Evolutionary conservation across 1,139 yeast species (phyloP).

Genomic region (Geotrichum europaeum): DNA sequence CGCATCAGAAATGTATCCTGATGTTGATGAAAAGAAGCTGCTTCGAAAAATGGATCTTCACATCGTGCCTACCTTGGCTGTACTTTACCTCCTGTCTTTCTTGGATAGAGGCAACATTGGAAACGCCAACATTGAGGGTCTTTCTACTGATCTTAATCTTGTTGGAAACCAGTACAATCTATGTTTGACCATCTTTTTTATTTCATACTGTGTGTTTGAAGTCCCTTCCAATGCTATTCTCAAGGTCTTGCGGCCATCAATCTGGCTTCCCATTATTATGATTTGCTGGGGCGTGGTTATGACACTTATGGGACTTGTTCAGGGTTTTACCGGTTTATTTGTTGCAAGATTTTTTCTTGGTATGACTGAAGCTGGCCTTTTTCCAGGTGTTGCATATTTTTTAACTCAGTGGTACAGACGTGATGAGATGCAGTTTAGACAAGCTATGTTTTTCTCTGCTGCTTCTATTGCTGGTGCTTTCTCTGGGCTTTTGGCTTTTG

Average conservation of each 20-base stretch:
- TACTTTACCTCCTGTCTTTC: slow-evolving; percentile 48
- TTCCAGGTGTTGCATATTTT: slow-evolving; percentile 33
- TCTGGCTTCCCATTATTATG: slow-evolving; percentile 46
- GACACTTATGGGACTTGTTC: slow-evolving; percentile 42
- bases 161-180: slow-evolving; percentile 46
- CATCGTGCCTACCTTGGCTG: slow-evolving; percentile 33
- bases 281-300: slow-evolving; percentile 47
- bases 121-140: slow-evolving; percentile 52
- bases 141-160: slow-evolving; percentile 46
- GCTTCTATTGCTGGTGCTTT: slow-evolving; percentile 46
- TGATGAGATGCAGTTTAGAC: slow-evolving; percentile 46
- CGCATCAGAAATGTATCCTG: slow-evolving; percentile 11
- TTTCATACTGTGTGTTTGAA: slow-evolving; percentile 48
- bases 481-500: slow-evolving; percentile 42
- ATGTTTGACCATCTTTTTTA: slow-evolving; percentile 48
- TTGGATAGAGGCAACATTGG: slow-evolving; percentile 58
- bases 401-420: slow-evolving; percentile 33
- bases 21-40: slow-evolving; percentile 14
- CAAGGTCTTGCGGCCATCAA: slow-evolving; percentile 36
- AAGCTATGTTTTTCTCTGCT: slow-evolving; percentile 50
- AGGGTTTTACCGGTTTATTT: slow-evolving; percentile 40
- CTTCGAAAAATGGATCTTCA: slow-evolving; percentile 23
- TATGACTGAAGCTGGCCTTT: slow-evolving; percentile 16
- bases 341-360: slow-evolving; percentile 43
- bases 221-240: slow-evolving; percentile 42